Base-by-base conservation (phyloP, 2,329 filamentous ascomycete species). In the Colletotrichum trifolii region DNA sequence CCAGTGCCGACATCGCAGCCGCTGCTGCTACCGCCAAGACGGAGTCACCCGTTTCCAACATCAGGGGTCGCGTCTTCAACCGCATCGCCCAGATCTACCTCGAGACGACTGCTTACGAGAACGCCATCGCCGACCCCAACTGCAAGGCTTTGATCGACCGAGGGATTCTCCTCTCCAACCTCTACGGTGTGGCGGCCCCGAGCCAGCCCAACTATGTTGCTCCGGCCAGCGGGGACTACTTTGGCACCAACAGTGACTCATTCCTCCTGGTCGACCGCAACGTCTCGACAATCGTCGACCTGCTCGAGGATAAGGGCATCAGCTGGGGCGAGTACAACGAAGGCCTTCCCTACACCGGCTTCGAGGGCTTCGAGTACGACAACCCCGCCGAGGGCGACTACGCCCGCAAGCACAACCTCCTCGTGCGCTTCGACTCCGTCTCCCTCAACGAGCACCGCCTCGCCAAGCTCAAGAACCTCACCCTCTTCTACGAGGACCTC, bases 51-150 rank as follows among this genome's bases (percentile, higher is more conserved):
- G 87, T 83, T 39, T 89, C 83, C 73, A 74, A 87, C 71, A 87
- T 94, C 54, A 83, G 87, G 73, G 92, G 92, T 67, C 87, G 89
- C 73, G 87, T 83, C 0, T 94, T 94, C 74, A 85, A 93, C 73
- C 87, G 91, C n/a, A 85, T 92, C 67, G 87, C 88, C 60, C 85
- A 88, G 65, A 87, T 94, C 75, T 94, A 90, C 88, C 83, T 93
- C 53, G 91, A 94, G 80, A 94, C 94, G 73, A 91, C 89, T 50
- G 84, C 89, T 76, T 94, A 86, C 69, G 83, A 87, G 57, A 85
- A 88, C 71, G 87, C 90, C 3, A 80, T 81, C 45, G 85, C 82
- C 13, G 89, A 94, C 74, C 82, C 70, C 66, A 73, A 72, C 65
- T 73, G 73, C 60, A 54, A 68, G 11, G 72, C 55, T 49, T 73